Percentiles rank a stretch among this genome's conserved stretches.
These are phyloP conservation scores for Plectosphaerella plurivora DNA, from an alignment of 2,329 filamentous ascomycete species.

Conservation along the genomic window DNA sequence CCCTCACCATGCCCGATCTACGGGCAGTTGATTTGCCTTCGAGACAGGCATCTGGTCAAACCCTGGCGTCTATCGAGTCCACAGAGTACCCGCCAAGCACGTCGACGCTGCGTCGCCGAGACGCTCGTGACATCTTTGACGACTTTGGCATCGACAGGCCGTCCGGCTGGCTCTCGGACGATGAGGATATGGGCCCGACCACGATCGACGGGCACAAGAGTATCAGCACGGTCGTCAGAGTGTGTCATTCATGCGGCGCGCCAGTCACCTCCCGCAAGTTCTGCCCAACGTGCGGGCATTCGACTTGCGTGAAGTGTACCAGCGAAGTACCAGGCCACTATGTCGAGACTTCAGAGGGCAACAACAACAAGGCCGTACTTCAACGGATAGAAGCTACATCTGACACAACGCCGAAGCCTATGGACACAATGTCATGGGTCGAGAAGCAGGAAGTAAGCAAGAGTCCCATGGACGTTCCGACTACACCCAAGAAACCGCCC, in stretches of 20 bases:
- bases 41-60: conserved; percentile 5
- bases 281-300: conserved; percentile 47
- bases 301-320: conserved; percentile 42
- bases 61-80: conserved; percentile 8
- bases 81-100: conserved; percentile 22
- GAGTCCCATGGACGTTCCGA: neutral
- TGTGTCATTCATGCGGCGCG: conserved; percentile 47
- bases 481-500: neutral
- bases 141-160: conserved; percentile 41
- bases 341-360: conserved; percentile 9
- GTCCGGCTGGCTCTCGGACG: conserved; percentile 40
- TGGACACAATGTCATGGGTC: neutral
- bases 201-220: conserved; percentile 24
- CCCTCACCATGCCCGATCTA: neutral
- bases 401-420: neutral
- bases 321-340: conserved; percentile 21
- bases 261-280: conserved; percentile 29
- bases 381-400: neutral
- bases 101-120: conserved; percentile 29
- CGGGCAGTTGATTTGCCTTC: neutral
- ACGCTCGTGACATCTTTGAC: conserved; percentile 42
- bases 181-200: conserved; percentile 19
- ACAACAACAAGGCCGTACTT: neutral
- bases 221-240: conserved; percentile 21
- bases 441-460: too few species aligned